Evolutionary conservation across 495 filamentous ascomycete species (phyloP).

Genomic region (Penicillium nucicola): DNA sequence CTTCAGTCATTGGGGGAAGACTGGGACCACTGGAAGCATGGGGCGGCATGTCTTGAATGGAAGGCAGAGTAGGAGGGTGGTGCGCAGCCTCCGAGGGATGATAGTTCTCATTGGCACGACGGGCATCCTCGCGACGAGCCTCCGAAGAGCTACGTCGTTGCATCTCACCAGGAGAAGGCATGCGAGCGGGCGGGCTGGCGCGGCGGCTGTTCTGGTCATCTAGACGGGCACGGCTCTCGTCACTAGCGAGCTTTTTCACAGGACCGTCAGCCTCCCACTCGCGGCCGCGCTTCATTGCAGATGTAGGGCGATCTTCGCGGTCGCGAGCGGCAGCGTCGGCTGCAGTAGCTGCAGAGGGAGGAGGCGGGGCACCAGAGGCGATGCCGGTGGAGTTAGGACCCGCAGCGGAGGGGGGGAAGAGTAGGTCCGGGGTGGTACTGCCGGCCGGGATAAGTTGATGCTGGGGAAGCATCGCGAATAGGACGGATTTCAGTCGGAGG

Average conservation of each 20-base stretch:
- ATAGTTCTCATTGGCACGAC: conserved; percentile 70
- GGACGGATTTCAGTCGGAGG: conserved; percentile 83
- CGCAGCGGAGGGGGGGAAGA: conserved; percentile 47
- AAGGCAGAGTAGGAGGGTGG: conserved; percentile 71
- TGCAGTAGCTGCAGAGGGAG: conserved; percentile 67
- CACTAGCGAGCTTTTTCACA: conserved; percentile 79
- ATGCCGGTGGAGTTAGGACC: conserved; percentile 69
- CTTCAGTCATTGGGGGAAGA: conserved; percentile 55
- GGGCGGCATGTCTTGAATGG: conserved; percentile 70
- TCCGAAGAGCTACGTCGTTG: conserved; percentile 80
- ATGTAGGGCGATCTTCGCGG: conserved; percentile 74
- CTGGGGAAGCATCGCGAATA: conserved; percentile 84
- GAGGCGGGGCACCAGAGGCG: conserved; percentile 72
- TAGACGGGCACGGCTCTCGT: conserved; percentile 80
- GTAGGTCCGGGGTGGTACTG: conserved; percentile 72
- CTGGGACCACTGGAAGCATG: conserved; percentile 42
- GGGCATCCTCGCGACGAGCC: conserved; percentile 64
- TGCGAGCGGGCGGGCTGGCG: conserved; percentile 57
- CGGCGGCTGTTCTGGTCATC: conserved; percentile 80
- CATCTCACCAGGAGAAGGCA: conserved; percentile 62
- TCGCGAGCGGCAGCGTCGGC: conserved; percentile 78
- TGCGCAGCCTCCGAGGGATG: conserved; percentile 90
- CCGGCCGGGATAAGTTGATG: conserved; percentile 74
- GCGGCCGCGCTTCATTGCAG: conserved; percentile 76
- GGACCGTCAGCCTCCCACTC: conserved; percentile 84